phyloP scores from a whole-genome alignment of 345 rosid species.

The Dimocarpus longan region DNA sequence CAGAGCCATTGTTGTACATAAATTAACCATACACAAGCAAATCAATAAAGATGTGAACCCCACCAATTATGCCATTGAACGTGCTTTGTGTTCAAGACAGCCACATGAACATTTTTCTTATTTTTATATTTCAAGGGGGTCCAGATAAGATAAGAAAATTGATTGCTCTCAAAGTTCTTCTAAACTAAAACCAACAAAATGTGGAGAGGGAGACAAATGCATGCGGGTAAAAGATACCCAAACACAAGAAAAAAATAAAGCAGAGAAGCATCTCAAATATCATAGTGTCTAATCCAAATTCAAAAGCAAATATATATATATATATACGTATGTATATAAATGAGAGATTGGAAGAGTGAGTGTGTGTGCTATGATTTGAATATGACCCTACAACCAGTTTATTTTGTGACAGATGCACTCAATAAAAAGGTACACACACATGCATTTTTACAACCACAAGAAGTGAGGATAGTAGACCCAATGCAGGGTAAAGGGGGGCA shows the following conservation, averaged over 20 bases:
- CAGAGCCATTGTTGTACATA: background rate
- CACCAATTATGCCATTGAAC: slow-evolving; percentile 9
- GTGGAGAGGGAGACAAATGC: slow-evolving; percentile 5
- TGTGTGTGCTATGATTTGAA: background rate
- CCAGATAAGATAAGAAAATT: slow-evolving; percentile 10
- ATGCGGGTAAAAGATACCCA: background rate
- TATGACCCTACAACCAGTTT: slow-evolving; percentile 28
- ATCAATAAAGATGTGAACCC: slow-evolving; percentile 1
- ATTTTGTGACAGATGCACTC: slow-evolving; percentile 13
- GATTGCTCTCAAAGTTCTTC: slow-evolving; percentile 1
- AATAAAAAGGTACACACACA: background rate
- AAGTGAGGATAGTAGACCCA: slow-evolving; percentile 6
- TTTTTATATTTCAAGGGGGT: slow-evolving; percentile 5
- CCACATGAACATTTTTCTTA: background rate
- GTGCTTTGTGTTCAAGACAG: background rate
- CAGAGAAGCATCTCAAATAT: background rate
- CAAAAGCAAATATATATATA: background rate
- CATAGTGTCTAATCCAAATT: slow-evolving; percentile 1
- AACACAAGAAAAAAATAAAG: background rate
- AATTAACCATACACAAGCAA: background rate
- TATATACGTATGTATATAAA: background rate
- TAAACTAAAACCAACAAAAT: slow-evolving; percentile 18
- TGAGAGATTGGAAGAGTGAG: background rate
- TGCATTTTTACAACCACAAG: slow-evolving; percentile 9
- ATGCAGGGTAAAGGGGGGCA: slow-evolving; percentile 14